A percentile compares a stretch with the other conserved stretches of the same genome.
These are phyloP conservation scores for Coemansia sp. DNA, from an alignment of 192 early-diverging fungal species.

Conservation along the genomic window DNA sequence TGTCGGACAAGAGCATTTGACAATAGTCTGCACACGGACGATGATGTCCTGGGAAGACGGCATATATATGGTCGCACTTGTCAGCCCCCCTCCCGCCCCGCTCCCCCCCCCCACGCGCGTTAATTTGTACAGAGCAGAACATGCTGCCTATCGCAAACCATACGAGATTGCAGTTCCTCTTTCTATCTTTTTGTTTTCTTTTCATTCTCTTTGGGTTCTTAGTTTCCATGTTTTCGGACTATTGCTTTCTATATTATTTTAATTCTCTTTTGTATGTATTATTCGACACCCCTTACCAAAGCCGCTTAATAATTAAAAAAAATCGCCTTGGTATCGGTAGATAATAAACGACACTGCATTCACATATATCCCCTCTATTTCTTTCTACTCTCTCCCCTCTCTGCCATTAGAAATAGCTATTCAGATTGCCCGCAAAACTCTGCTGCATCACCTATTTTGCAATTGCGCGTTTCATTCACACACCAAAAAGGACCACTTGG, in stretches of 20 bases:
- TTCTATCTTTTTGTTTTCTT: neutral
- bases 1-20: neutral
- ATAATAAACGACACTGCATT: slow-evolving; percentile 1
- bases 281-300: slow-evolving; percentile 2
- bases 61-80: neutral
- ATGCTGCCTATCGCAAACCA: too few species aligned
- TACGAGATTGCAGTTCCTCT: too few species aligned
- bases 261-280: slow-evolving; percentile 5
- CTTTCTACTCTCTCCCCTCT: too few species aligned
- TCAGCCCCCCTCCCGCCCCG: neutral
- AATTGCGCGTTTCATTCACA: neutral
- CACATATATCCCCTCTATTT: neutral
- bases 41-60: slow-evolving; percentile 1
- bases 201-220: neutral
- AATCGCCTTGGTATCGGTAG: neutral
- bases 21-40: neutral
- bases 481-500: neutral
- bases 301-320: slow-evolving; percentile 7
- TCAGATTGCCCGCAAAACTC: neutral
- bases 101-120: neutral
- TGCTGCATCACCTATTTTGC: neutral
- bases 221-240: slow-evolving; percentile 5
- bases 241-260: slow-evolving; percentile 11
- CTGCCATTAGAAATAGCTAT: neutral
- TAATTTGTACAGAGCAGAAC: neutral